Evolutionary conservation across 2,329 filamentous ascomycete species (phyloP), one percentile per base, ranked within the genome.

Genomic region (Metarhizium anisopliae): DNA sequence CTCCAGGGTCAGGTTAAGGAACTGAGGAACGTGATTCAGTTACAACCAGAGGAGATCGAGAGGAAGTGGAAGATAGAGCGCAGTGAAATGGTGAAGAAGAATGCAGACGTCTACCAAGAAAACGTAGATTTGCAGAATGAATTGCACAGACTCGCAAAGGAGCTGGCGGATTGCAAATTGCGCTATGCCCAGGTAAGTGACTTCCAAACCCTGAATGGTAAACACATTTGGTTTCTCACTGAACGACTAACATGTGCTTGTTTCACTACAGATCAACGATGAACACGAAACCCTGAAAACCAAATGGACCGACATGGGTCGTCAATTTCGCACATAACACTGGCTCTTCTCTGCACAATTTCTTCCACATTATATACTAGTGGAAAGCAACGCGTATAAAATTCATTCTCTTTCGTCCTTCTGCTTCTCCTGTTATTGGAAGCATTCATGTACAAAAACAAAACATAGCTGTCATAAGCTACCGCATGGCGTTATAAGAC

Each of bases 131-230:
- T 99, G 62, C 92, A 96, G 72, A 93, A 95, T 67, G 89, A 94
- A 66, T 82, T 96, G 80, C 80, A 83, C 5, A 91, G 96, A 63
- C 89, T 97, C 77, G 94, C 97, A 76, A 89, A 92, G 71, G 85
- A 91, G 69, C 76, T 99, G 61, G 93, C 99, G 60, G 84, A 87
- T 68, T 94, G 91, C 1, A 99, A 99, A 80, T 88, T 99, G 89
- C 83, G 84, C 66, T 91, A 92, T 75, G 94, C 94, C 55, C 90
- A 96, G 85, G 93, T 96, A 79, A 77, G 86, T 77, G 53, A n/a
- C 53, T 49, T 16, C 47, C 50, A n/a, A 29, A n/a, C 45, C 6
- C n/a, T 13, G 32, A 50, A 18, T 30, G 42, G n/a, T 16, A 45
- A 16, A 18, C n/a, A 20, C 4, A 18, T 10, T 45, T 16, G 10